Conservation (phyloP, 2,329 filamentous ascomycete species). For the Apiospora kogelbergensis region DNA sequence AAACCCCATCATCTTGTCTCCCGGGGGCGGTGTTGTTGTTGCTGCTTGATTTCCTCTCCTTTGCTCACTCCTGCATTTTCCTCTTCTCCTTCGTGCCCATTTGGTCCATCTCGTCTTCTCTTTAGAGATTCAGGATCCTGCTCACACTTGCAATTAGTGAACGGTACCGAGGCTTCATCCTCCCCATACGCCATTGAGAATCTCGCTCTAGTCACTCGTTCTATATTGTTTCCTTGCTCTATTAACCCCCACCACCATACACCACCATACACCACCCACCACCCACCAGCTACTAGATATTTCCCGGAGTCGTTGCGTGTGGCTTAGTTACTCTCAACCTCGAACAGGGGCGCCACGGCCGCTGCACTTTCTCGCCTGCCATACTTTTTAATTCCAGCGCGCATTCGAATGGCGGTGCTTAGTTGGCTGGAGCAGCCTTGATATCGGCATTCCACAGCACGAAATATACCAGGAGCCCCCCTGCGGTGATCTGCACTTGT, state of each 20-base stretch:
- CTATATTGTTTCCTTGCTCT: background rate
- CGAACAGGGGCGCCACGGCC: background rate
- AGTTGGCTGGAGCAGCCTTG: conserved; percentile 1
- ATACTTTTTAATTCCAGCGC: background rate
- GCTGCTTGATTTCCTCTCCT: background rate
- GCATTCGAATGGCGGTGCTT: conserved; percentile 3
- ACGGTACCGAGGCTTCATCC: background rate
- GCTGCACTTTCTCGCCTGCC: background rate
- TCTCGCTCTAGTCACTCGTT: background rate
- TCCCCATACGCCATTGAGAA: background rate
- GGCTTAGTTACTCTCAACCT: background rate
- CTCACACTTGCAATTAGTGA: background rate
- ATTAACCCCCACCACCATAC: background rate
- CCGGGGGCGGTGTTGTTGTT: background rate
- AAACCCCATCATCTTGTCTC: conserved; percentile 4
- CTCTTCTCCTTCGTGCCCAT: background rate
- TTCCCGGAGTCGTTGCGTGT: background rate
- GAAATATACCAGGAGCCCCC: background rate
- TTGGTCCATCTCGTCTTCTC: background rate
- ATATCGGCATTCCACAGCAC: background rate
- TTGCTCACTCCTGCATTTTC: background rate
- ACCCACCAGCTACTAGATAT: background rate
- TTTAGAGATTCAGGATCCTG: background rate
- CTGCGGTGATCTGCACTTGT: background rate
- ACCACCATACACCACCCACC: background rate